A percentile compares a stretch with the other conserved stretches of the same genome.
These are phyloP conservation scores for Fusarium sarcochroum DNA, from an alignment of 2,329 filamentous ascomycete genomes.

Conservation along the genomic window DNA sequence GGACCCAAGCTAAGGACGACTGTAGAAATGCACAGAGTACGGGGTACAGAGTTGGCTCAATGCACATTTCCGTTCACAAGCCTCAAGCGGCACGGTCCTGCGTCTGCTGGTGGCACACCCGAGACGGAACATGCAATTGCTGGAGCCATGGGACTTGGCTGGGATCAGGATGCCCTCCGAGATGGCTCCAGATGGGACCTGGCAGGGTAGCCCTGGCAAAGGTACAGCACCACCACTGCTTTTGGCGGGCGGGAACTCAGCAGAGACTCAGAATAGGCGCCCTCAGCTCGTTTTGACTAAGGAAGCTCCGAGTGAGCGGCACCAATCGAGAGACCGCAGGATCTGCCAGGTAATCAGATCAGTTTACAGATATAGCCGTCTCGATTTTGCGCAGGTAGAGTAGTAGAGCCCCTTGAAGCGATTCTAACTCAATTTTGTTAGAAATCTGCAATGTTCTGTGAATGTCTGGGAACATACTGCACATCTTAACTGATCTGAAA, in stretches of 20 bases:
- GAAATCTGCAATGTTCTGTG: not conserved
- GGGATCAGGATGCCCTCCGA: conserved; percentile 34
- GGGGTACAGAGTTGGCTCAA: conserved; percentile 20
- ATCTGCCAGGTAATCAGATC: not conserved
- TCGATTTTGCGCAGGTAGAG: not conserved
- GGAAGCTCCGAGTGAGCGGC: conserved; percentile 1
- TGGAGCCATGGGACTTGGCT: conserved; percentile 31
- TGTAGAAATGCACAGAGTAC: conserved; percentile 7
- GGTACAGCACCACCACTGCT: conserved; percentile 16
- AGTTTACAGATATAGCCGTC: not conserved
- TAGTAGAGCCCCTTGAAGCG: not conserved
- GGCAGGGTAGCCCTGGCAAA: conserved; percentile 41
- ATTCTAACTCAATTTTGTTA: conserved; percentile 14
- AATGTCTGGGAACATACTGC: not conserved
- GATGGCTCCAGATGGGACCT: conserved; percentile 33
- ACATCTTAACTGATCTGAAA: not conserved
- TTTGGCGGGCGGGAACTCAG: conserved; percentile 4
- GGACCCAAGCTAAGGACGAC: conserved; percentile 7
- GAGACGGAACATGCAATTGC: conserved; percentile 24
- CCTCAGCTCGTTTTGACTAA: conserved; percentile 11
- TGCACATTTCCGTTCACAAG: conserved; percentile 30
- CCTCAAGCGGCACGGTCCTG: conserved; percentile 27
- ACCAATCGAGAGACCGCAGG: conserved; percentile 2
- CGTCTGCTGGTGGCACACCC: conserved; percentile 23
- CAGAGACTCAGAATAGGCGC: conserved; percentile 11